These are phyloP conservation scores for Paraleonurus japonicus DNA, from an alignment of 257 asterid genomes.

Conservation along the genomic window DNA sequence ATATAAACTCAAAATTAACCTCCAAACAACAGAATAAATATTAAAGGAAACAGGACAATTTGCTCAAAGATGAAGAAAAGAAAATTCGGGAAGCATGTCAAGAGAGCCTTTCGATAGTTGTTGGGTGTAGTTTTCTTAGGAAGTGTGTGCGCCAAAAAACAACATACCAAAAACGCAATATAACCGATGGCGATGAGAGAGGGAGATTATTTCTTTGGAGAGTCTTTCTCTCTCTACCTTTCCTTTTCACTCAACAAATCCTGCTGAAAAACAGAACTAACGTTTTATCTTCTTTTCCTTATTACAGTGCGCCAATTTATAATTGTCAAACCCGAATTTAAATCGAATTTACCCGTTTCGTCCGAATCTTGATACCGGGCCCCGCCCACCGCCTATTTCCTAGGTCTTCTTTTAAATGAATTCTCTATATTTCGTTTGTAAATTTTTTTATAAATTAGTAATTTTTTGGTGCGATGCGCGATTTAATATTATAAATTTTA, in stretches of 20 bases:
- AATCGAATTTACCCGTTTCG: slow-evolving; percentile 13
- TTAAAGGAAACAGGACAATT: slow-evolving; percentile 14
- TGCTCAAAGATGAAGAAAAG: slow-evolving; percentile 36
- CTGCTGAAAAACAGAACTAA: slow-evolving; percentile 28
- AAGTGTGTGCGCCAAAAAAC: slow-evolving; percentile 36
- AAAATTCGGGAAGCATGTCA: slow-evolving; percentile 28
- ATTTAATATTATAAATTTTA: too few species aligned
- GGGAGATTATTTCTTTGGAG: slow-evolving; percentile 8
- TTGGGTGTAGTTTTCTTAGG: slow-evolving; percentile 45
- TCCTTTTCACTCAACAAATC: slow-evolving; percentile 52
- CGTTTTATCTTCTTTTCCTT: not conserved
- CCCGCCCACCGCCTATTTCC: not conserved
- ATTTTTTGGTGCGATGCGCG: too few species aligned
- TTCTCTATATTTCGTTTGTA: too few species aligned
- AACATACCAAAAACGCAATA: slow-evolving; percentile 24
- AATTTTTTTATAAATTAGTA: too few species aligned
- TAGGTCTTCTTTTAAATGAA: too few species aligned
- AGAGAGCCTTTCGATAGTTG: slow-evolving; percentile 37
- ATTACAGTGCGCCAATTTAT: slow-evolving; percentile 15
- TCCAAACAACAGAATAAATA: not conserved
- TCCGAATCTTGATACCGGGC: slow-evolving; percentile 1
- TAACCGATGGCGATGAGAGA: slow-evolving; percentile 24
- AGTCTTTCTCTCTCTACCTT: slow-evolving; percentile 44
- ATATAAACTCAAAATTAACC: slow-evolving; percentile 14
- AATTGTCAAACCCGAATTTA: not conserved